Evolutionary conservation across 2,329 filamentous ascomycete species (phyloP).

Genomic region (Penicillium corylophilum): DNA sequence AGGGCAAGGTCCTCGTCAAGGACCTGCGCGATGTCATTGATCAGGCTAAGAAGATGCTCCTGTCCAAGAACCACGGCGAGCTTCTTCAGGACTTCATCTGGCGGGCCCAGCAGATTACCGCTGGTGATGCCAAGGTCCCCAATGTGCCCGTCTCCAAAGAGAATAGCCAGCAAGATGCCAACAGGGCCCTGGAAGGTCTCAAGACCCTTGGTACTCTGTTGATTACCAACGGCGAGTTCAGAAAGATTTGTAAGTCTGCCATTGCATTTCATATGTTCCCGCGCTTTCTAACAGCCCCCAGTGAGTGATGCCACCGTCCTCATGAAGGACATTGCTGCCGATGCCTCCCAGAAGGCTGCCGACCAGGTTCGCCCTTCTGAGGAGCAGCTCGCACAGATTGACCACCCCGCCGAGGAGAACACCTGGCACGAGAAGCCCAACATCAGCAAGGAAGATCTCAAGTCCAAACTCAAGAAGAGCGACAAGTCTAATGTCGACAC

Average conservation of each 20-base stretch:
- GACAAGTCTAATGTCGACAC: conserved; percentile 58
- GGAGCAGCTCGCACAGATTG: conserved; percentile 73
- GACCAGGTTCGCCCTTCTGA: conserved; percentile 72
- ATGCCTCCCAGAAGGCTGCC: conserved; percentile 79
- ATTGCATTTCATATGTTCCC: not conserved
- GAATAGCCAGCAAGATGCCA: conserved; percentile 75
- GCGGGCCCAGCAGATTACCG: conserved; percentile 76
- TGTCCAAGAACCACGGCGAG: conserved; percentile 94
- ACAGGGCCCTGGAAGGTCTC: conserved; percentile 79
- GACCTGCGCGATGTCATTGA: conserved; percentile 79
- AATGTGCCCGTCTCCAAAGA: conserved; percentile 71
- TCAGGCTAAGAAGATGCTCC: conserved; percentile 77
- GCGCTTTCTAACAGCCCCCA: conserved; percentile 35
- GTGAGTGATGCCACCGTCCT: conserved; percentile 78
- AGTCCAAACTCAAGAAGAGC: conserved; percentile 57
- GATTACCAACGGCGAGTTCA: conserved; percentile 94
- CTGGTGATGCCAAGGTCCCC: conserved; percentile 61
- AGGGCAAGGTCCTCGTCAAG: conserved; percentile 74
- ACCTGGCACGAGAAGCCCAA: conserved; percentile 89
- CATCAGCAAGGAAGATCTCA: conserved; percentile 68
- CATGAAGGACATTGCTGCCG: conserved; percentile 85
- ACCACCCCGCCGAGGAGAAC: conserved; percentile 83
- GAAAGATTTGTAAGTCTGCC: conserved; percentile 71
- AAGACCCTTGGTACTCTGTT: conserved; percentile 84
- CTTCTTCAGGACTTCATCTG: conserved; percentile 95